Conservation (phyloP, 176 grass and related monocot species). For the Oryza officinalis region DNA sequence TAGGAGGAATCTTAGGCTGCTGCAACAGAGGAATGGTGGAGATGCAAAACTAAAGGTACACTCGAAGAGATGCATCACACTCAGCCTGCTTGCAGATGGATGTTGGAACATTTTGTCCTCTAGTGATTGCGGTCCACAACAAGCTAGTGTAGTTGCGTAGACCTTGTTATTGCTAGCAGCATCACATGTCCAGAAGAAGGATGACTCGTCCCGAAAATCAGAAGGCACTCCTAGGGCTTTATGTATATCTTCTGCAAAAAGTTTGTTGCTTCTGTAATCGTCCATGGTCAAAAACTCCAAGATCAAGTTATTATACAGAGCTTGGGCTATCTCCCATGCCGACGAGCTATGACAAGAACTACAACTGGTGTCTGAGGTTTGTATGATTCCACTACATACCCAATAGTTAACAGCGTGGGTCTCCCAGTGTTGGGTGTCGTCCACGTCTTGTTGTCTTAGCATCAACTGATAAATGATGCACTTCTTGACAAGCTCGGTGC, state of each 20-base stretch:
- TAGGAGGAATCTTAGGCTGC: too few species aligned
- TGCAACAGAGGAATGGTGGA: too few species aligned
- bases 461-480: background rate
- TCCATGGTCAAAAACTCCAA: background rate
- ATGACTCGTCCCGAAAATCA: too few species aligned
- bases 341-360: background rate
- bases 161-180: background rate
- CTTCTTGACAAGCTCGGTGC: background rate
- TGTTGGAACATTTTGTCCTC: too few species aligned
- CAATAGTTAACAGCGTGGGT: background rate
- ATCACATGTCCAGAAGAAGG: background rate
- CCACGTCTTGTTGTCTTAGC: background rate
- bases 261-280: background rate
- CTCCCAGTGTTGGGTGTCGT: background rate
- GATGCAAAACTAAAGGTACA: too few species aligned
- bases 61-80: too few species aligned
- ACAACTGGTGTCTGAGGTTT: background rate
- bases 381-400: slow-evolving; percentile 29
- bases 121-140: too few species aligned
- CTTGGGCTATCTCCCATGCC: background rate
- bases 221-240: background rate
- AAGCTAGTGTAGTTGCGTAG: too few species aligned
- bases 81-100: too few species aligned
- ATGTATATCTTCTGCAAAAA: slow-evolving; percentile 6
- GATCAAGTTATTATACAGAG: background rate